Evolutionary conservation across 768 basidiomycete species (phyloP).

Genomic region (Mycena leptocephala): DNA sequence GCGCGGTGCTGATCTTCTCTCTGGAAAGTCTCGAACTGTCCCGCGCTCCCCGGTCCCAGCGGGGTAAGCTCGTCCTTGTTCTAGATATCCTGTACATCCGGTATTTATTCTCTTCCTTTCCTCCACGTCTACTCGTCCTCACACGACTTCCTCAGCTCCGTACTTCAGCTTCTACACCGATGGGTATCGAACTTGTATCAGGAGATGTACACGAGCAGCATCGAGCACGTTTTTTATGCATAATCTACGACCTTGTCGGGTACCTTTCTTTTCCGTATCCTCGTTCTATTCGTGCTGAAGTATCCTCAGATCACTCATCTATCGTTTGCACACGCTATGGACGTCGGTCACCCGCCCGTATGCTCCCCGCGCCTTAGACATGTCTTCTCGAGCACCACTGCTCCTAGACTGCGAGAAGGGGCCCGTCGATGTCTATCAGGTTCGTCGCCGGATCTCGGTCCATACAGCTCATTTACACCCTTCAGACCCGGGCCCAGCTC

Average conservation of each 20-base stretch:
- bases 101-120: not conserved
- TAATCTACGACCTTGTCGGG: not conserved
- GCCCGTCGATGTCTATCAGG: conserved; percentile 13
- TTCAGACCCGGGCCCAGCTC: conserved; percentile 6
- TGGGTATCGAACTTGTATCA: conserved; percentile 6
- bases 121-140: not conserved
- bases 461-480: not conserved
- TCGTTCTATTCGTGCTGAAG: not conserved
- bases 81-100: not conserved
- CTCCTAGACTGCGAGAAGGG: conserved; percentile 24
- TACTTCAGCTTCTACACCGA: not conserved
- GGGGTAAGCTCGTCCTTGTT: not conserved
- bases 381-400: not conserved
- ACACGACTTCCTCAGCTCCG: not conserved
- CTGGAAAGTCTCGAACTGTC: not conserved
- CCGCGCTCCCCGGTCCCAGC: not conserved
- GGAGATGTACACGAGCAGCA: not conserved
- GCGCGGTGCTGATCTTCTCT: not conserved
- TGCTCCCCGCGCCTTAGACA: not conserved
- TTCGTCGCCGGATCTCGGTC: not conserved
- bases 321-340: not conserved
- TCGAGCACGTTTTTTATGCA: not conserved
- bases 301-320: not conserved
- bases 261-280: not conserved
- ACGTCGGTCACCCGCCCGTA: not conserved